These are phyloP conservation scores for Teunomyces gatunensis DNA, from an alignment of 805 yeast genomes.

Conservation along the genomic window DNA sequence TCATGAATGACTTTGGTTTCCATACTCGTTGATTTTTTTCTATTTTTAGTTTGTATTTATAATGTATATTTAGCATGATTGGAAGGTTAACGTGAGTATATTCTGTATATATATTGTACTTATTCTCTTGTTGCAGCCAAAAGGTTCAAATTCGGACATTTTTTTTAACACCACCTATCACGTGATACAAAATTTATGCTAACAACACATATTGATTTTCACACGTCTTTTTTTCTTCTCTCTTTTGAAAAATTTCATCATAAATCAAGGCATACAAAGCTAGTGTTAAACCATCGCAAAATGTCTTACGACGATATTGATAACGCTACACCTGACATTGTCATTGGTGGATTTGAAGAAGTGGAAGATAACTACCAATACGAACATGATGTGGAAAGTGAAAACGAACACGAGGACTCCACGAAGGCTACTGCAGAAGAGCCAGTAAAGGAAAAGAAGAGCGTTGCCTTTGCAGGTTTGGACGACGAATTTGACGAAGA, in stretches of 20 bases:
- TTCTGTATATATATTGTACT: too few species aligned
- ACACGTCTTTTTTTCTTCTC: conserved; percentile 2
- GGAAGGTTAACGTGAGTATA: too few species aligned
- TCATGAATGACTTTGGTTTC: conserved; percentile 91
- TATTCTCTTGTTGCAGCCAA: too few species aligned
- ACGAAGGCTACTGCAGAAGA: conserved; percentile 41
- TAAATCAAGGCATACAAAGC: conserved; percentile 2
- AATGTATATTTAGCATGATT: neutral
- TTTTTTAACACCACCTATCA: too few species aligned
- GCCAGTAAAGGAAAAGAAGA: conserved; percentile 49
- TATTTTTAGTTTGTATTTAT: neutral
- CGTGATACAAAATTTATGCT: too few species aligned
- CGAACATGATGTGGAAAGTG: conserved; percentile 48
- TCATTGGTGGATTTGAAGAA: conserved; percentile 57
- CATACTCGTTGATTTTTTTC: conserved; percentile 42
- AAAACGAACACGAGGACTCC: conserved; percentile 41
- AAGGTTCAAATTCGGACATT: too few species aligned
- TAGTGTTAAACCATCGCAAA: conserved; percentile 4
- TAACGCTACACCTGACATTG: conserved; percentile 80
- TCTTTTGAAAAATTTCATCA: conserved; percentile 7
- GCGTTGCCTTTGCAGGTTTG: conserved; percentile 77
- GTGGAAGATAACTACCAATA: conserved; percentile 44
- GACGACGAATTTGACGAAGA: conserved; percentile 71
- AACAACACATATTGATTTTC: neutral
- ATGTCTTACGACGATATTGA: conserved; percentile 80